These are phyloP conservation scores for Solanum bulbocastanum DNA, from an alignment of 257 asterid species.

Conservation along the genomic window DNA sequence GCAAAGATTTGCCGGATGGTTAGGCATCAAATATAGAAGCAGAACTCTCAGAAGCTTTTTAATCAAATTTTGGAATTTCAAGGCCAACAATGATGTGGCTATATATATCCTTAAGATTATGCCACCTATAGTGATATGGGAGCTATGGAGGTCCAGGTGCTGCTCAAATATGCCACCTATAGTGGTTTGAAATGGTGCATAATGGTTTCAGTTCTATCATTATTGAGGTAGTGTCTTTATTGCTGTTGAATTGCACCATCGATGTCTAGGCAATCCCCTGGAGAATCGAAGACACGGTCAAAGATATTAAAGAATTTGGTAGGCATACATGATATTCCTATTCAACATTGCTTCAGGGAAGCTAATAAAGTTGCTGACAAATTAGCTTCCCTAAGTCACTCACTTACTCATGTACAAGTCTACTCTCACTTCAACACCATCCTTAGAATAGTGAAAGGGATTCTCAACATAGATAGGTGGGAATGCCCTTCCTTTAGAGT, in stretches of 20 bases:
- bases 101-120: neutral
- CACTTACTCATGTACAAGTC: neutral
- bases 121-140: neutral
- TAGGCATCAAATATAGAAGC: neutral
- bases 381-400: neutral
- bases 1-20: neutral
- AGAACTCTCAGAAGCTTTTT: neutral
- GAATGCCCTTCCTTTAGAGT: neutral
- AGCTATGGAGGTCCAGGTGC: neutral
- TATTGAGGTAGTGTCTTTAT: neutral
- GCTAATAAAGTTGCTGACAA: neutral
- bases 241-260: neutral
- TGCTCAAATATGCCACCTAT: neutral
- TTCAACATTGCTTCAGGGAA: neutral
- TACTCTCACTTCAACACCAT: neutral
- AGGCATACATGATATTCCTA: neutral
- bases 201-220: no score
- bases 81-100: no score
- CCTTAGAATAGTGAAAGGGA: neutral
- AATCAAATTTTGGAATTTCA: no score
- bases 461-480: no score
- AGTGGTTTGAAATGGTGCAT: neutral
- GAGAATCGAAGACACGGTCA: neutral
- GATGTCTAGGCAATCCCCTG: neutral
- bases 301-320: neutral